Percentiles rank a stretch among this genome's conserved stretches.
phyloP scores from a whole-genome alignment of 768 basidiomycete species.

The Phylloporus sp. region DNA sequence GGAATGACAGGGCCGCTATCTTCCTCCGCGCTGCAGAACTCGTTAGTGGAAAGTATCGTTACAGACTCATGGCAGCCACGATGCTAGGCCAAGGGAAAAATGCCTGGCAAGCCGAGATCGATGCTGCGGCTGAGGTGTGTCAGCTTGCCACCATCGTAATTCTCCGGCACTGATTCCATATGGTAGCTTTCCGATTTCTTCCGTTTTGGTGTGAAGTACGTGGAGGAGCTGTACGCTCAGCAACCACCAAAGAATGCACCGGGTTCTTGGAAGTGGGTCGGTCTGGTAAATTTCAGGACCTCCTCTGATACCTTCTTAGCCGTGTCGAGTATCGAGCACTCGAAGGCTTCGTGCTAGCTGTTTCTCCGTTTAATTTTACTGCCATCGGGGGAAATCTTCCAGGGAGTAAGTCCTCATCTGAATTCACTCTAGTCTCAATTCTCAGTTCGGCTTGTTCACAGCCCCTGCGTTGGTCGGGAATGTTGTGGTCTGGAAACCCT shows the following conservation, averaged over 20 bases:
- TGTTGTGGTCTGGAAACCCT: slow-evolving; percentile 95
- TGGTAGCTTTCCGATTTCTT: slow-evolving; percentile 83
- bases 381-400: slow-evolving; percentile 97
- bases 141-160: background rate
- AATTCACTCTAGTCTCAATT: background rate
- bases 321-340: slow-evolving; percentile 94
- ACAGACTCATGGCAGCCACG: slow-evolving; percentile 92
- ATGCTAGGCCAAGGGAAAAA: slow-evolving; percentile 99
- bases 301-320: slow-evolving; percentile 40
- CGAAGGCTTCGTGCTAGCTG: slow-evolving; percentile 98
- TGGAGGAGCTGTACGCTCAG: slow-evolving; percentile 88
- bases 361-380: slow-evolving; percentile 98
- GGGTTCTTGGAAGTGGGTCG: slow-evolving; percentile 90
- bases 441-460: slow-evolving; percentile 20
- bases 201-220: slow-evolving; percentile 94
- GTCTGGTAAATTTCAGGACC: background rate
- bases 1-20: slow-evolving; percentile 96
- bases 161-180: slow-evolving; percentile 7
- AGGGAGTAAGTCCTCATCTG: slow-evolving; percentile 42
- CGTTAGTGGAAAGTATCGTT: slow-evolving; percentile 91
- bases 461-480: slow-evolving; percentile 95
- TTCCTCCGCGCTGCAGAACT: slow-evolving; percentile 98
- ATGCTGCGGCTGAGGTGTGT: slow-evolving; percentile 92
- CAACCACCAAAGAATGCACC: slow-evolving; percentile 85
- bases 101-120: slow-evolving; percentile 99